These are phyloP conservation scores for Thermomucor indicae-seudaticae DNA, from an alignment of 371 early-diverging fungal genomes.

Conservation along the genomic window DNA sequence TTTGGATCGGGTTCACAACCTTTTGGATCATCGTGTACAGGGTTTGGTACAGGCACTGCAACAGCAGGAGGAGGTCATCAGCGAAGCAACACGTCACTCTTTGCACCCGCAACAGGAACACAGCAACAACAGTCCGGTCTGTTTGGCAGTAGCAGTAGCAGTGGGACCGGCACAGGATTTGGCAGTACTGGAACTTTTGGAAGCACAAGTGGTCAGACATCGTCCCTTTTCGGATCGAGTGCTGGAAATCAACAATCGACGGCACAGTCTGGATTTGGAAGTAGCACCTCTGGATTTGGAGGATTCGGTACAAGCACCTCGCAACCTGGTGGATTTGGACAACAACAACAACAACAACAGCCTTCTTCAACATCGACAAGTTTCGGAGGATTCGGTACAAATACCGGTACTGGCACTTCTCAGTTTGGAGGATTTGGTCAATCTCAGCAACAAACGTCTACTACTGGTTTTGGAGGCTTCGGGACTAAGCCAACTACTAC, in stretches of 20 bases:
- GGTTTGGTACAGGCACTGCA: too few species aligned
- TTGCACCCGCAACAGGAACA: slow-evolving; percentile 10
- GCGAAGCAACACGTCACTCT: slow-evolving; percentile 14
- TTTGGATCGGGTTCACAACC: too few species aligned
- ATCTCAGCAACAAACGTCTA: neutral
- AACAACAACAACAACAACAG: neutral
- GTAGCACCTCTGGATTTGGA: neutral
- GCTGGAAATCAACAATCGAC: too few species aligned
- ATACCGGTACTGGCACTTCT: neutral
- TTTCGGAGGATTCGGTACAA: slow-evolving; percentile 1
- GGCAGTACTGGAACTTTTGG: neutral
- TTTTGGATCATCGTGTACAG: too few species aligned
- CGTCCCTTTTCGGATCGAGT: too few species aligned
- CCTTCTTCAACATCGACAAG: too few species aligned
- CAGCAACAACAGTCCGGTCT: neutral
- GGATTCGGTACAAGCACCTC: neutral
- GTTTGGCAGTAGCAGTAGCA: neutral
- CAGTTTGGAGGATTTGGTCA: neutral
- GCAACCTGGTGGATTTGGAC: neutral
- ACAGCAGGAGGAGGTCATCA: too few species aligned
- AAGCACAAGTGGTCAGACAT: too few species aligned
- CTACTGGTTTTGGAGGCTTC: neutral
- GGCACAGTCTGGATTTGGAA: neutral
- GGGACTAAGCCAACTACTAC: neutral
- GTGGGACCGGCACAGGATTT: neutral